Base-by-base conservation (phyloP, 192 early-diverging fungal species). In the Coemansia sp. region DNA sequence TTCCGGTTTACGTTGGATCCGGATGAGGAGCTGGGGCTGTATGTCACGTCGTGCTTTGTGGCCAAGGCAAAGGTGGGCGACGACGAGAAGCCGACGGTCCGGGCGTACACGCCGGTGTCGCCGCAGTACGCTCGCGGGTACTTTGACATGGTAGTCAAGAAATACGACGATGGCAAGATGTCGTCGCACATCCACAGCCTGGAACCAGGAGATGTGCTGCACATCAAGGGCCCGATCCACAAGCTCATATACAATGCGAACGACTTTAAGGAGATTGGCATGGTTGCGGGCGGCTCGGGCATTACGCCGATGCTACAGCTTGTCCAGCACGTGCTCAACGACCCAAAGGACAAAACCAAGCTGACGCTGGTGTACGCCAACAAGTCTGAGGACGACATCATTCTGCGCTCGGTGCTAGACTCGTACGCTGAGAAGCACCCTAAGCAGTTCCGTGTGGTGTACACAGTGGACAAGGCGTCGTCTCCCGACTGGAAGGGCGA, bases 201-300 rank as follows among this genome's bases (percentile, higher is more conserved):
- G 66, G 73, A 70, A 54, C 79, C 89, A 23, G 94, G 94, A 19
- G 91, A 96, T 50, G 71, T 53, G 21, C 74, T 96, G 11, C 87
- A 87, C 35, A 76, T 91, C 73, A 94, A 94, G 78, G 94, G 94
- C 19, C 94, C 94, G 19, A 82, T 89, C 47, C 79, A 75, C 51
- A 90, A 91, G 70, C 88, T 80, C 68, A 71, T 79, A 43, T 93
- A 94, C 69, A 72, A 76, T 66, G 77, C 88, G 27, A 87, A 85
- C 65, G 76, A 83, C 57, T 79, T 81, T 50, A 73, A 83, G 32
- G 79, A 90, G 61, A 84, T 96, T 35, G 89, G 86, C 29, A 81
- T 94, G 88, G 84, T 96, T 66, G 90, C 89, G 19, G 93, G 92
- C 38, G 94, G 94, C n/a, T 88, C 90, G 15, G 93, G 89, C 12